Conservation (phyloP, 148 eudicot genomes). For the Vaccinium myrtillus region DNA sequence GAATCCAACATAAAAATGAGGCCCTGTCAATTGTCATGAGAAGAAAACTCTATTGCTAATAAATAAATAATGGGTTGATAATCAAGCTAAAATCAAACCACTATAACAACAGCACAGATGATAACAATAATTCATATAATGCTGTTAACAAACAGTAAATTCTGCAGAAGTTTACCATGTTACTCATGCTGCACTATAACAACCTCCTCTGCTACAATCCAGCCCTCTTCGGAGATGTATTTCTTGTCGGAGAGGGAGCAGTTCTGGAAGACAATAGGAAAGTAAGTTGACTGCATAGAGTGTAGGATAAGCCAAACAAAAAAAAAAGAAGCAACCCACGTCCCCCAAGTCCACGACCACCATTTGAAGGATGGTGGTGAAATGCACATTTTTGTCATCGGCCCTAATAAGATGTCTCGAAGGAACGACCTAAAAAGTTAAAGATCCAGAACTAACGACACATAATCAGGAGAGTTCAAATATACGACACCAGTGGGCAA, state of each 20-base stretch:
- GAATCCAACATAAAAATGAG: neutral
- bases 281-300: neutral
- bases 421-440: neutral
- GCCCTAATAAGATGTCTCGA: neutral
- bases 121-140: neutral
- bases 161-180: neutral
- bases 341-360: neutral
- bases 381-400: neutral
- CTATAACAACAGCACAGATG: neutral
- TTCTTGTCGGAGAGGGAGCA: constrained; percentile 38
- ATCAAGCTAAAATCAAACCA: neutral
- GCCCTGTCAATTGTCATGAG: neutral
- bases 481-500: neutral
- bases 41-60: neutral
- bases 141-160: neutral
- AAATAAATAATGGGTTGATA: neutral
- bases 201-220: constrained; percentile 68
- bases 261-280: constrained; percentile 33
- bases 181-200: constrained; percentile 54
- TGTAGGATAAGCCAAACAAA: neutral
- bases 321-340: neutral
- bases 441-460: neutral
- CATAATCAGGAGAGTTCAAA: neutral
- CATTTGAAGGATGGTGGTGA: neutral
- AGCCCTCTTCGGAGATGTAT: constrained; percentile 32